These are phyloP conservation scores for Zymoseptoria pseudotritici DNA, from an alignment of 2,329 filamentous ascomycete genomes.

Conservation along the genomic window DNA sequence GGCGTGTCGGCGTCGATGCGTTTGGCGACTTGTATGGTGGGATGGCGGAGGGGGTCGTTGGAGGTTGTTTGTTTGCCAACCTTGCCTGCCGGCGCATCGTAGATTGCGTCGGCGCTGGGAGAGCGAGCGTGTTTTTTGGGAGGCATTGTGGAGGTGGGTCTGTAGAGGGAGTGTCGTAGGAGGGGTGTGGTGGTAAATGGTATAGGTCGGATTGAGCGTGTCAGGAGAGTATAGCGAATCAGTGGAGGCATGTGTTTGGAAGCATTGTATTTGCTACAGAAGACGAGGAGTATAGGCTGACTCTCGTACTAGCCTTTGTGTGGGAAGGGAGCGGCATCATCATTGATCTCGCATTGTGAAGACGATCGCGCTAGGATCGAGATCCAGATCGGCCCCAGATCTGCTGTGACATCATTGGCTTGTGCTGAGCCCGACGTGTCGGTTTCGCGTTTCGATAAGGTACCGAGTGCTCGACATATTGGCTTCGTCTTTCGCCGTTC, in stretches of 20 bases:
- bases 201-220: background rate
- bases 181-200: background rate
- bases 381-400: background rate
- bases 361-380: background rate
- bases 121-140: conserved; percentile 18
- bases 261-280: background rate
- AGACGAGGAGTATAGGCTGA: background rate
- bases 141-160: conserved; percentile 1
- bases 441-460: background rate
- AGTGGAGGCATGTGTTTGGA: background rate
- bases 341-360: background rate
- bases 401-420: background rate
- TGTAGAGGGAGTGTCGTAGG: background rate
- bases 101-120: conserved; percentile 5
- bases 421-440: background rate
- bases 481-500: background rate
- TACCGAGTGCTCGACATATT: background rate
- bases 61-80: background rate
- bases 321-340: background rate
- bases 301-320: background rate
- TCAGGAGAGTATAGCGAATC: background rate
- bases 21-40: conserved; percentile 44
- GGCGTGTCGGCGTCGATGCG: conserved; percentile 41
- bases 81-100: background rate
- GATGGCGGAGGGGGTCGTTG: conserved; percentile 32